phyloP scores from a whole-genome alignment of 2,329 filamentous ascomycete species.

The Calonectria montana region DNA sequence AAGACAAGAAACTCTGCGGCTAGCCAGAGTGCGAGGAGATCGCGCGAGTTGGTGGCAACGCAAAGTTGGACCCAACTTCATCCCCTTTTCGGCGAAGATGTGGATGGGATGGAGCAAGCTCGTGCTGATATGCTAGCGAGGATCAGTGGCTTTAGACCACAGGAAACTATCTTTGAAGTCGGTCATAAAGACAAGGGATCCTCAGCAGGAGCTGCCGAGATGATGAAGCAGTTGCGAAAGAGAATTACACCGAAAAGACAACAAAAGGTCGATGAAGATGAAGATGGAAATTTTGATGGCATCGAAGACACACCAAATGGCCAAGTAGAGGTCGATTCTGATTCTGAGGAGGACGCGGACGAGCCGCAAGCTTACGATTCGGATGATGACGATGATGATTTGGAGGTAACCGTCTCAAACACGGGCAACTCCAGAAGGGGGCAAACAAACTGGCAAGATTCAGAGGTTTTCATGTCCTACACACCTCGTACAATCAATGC shows the following conservation, averaged over 20 bases:
- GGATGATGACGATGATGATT: constrained; percentile 62
- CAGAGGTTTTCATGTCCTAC: constrained; percentile 97
- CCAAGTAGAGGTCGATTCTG: constrained; percentile 46
- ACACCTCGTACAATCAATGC: constrained; percentile 82
- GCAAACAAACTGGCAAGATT: constrained; percentile 79
- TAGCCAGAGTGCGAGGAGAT: constrained; percentile 87
- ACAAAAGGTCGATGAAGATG: constrained; percentile 54
- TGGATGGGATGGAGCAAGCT: constrained; percentile 73
- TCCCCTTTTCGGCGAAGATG: constrained; percentile 80
- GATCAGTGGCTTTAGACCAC: constrained; percentile 88
- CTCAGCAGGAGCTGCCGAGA: constrained; percentile 74
- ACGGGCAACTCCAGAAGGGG: constrained; percentile 63
- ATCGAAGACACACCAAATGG: constrained; percentile 47
- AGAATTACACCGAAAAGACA: constrained; percentile 72
- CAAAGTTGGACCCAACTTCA: constrained; percentile 81
- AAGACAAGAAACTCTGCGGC: constrained; percentile 92
- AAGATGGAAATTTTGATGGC: constrained; percentile 48
- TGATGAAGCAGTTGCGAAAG: constrained; percentile 79
- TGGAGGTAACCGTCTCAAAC: constrained; percentile 79
- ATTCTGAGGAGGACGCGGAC: constrained; percentile 46
- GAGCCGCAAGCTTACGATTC: constrained; percentile 63
- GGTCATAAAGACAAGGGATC: constrained; percentile 74
- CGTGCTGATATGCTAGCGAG: constrained; percentile 88
- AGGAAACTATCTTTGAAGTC: constrained; percentile 97
- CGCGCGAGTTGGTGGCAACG: constrained; percentile 79